phyloP scores from a whole-genome alignment of 2,329 filamentous ascomycete genomes.

The Chaetothyriales sp. region DNA sequence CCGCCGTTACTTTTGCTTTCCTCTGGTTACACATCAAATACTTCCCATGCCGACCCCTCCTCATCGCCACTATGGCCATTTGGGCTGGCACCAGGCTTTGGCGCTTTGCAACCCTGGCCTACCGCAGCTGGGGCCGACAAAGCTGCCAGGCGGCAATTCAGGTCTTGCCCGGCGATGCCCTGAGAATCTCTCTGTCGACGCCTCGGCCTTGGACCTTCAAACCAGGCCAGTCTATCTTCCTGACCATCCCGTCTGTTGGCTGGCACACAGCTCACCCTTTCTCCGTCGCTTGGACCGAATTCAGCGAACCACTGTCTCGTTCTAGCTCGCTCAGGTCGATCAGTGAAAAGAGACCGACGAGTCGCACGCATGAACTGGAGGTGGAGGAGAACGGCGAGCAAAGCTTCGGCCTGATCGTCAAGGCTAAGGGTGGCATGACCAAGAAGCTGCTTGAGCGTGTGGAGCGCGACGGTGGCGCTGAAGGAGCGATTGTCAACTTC shows the following conservation, averaged over 20 bases:
- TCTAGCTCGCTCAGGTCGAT: constrained; percentile 1
- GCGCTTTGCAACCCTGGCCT: constrained; percentile 49
- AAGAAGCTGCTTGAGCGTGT: constrained; percentile 62
- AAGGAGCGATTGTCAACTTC: constrained; percentile 42
- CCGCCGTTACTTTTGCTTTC: constrained; percentile 49
- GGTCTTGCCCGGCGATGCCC: constrained; percentile 52
- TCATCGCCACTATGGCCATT: constrained; percentile 57
- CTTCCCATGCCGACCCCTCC: constrained; percentile 56
- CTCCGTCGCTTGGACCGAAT: constrained; percentile 59
- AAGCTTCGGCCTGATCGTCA: constrained; percentile 67
- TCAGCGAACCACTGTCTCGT: constrained; percentile 29
- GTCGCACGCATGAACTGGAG: constrained; percentile 37
- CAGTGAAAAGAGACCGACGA: constrained; percentile 11
- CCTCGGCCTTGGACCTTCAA: constrained; percentile 50
- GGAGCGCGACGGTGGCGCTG: constrained; percentile 45
- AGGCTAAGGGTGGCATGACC: constrained; percentile 77
- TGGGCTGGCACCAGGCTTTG: constrained; percentile 59
- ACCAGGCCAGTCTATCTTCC: constrained; percentile 60
- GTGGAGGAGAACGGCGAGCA: constrained; percentile 36
- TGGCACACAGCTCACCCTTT: constrained; percentile 65
- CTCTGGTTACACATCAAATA: constrained; percentile 65
- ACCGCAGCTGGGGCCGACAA: constrained; percentile 41
- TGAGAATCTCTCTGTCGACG: constrained; percentile 54
- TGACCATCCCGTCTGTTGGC: constrained; percentile 52
- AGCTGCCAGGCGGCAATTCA: constrained; percentile 53